These are phyloP conservation scores for Wilhelminamyces savonicus DNA, from an alignment of 805 yeast species.

Conservation along the genomic window DNA sequence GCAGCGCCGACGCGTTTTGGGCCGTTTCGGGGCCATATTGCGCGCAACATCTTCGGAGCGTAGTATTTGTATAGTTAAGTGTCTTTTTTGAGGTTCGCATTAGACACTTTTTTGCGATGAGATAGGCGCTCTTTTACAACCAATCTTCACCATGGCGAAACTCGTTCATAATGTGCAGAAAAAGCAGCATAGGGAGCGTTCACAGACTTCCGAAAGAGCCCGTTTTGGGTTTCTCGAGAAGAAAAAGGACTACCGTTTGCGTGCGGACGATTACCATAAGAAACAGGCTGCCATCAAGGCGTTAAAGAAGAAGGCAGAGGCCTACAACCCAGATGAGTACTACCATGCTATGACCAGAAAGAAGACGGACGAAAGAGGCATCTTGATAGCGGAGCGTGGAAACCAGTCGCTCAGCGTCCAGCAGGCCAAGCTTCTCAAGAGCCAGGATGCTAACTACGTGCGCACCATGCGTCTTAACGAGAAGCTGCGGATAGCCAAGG, in stretches of 20 bases:
- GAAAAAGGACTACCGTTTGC: slow-evolving; percentile 38
- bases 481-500: slow-evolving; percentile 53
- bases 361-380: slow-evolving; percentile 65
- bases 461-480: slow-evolving; percentile 73
- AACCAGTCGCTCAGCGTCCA: slow-evolving; percentile 57
- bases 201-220: slow-evolving; percentile 73
- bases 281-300: slow-evolving; percentile 62
- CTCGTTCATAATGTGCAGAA: slow-evolving; percentile 88
- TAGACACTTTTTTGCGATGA: too few relatives aligned
- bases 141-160: slow-evolving; percentile 60
- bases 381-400: slow-evolving; percentile 60
- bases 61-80: too few relatives aligned
- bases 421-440: slow-evolving; percentile 76
- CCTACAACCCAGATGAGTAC: slow-evolving; percentile 90
- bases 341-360: slow-evolving; percentile 85
- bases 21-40: too few relatives aligned
- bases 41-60: too few relatives aligned
- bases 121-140: too few relatives aligned
- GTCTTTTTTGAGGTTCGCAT: too few relatives aligned
- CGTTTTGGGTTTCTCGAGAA: slow-evolving; percentile 85
- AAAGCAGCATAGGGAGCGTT: slow-evolving; percentile 92
- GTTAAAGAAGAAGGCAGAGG: slow-evolving; percentile 63
- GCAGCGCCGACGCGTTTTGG: too few relatives aligned
- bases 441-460: slow-evolving; percentile 87
- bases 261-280: slow-evolving; percentile 53